Conservation (phyloP, 2,329 filamentous ascomycete species). For the Colletotrichum plurivorum region DNA sequence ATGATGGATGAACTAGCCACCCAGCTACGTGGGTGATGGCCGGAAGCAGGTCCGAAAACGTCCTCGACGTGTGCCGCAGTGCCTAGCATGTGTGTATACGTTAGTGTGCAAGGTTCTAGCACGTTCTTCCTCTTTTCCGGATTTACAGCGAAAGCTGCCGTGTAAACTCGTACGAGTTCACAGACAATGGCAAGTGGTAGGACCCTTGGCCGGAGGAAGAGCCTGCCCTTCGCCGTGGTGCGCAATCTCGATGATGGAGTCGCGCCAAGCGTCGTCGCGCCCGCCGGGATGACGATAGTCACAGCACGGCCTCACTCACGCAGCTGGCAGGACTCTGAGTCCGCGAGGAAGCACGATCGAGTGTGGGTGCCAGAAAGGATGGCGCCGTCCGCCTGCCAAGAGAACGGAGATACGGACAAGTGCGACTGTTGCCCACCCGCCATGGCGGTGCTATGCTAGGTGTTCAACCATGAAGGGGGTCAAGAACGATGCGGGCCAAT, state of each 20-base stretch:
- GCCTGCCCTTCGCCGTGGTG: neutral
- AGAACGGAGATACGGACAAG: neutral
- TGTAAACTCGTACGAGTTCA: neutral
- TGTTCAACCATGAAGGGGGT: neutral
- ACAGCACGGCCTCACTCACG: conserved; percentile 6
- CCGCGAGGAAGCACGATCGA: no score
- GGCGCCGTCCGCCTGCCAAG: conserved; percentile 22
- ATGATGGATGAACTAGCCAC: conserved; percentile 7
- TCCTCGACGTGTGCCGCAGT: no score
- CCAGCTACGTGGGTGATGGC: neutral
- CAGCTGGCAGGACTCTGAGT: neutral
- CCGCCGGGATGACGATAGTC: conserved; percentile 8
- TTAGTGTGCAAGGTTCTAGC: neutral
- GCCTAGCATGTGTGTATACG: no score
- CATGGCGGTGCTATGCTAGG: neutral
- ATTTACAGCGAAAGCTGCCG: neutral
- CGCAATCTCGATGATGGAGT: conserved; percentile 16
- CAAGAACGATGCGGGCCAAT: neutral
- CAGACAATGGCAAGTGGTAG: neutral
- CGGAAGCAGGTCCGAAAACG: conserved; percentile 5
- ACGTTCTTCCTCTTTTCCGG: neutral
- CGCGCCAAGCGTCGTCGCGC: conserved; percentile 7
- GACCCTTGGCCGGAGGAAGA: neutral
- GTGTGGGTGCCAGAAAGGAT: neutral
- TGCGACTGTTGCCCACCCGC: conserved; percentile 14